Percentiles rank a stretch among this genome's conserved stretches.
These are phyloP conservation scores for Talaromyces ruber DNA, from an alignment of 495 filamentous ascomycete species.

Conservation along the genomic window DNA sequence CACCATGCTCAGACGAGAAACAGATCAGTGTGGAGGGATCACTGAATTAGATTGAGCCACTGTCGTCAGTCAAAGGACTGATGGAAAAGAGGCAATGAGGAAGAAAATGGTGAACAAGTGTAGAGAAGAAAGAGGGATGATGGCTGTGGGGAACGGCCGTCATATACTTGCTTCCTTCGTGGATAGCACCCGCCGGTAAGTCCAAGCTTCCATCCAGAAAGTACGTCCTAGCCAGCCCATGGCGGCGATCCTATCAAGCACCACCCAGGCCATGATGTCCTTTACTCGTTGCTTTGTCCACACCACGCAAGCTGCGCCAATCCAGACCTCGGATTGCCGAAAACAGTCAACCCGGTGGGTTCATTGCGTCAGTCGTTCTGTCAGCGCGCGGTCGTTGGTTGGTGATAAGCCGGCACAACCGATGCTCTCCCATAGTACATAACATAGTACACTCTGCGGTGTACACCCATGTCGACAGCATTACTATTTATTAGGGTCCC, in stretches of 20 bases:
- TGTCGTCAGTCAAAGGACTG: background rate
- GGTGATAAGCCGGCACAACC: background rate
- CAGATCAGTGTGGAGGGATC: background rate
- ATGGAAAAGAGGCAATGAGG: background rate
- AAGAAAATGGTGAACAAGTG: background rate
- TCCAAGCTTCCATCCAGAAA: no score
- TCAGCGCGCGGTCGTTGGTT: background rate
- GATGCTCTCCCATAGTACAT: background rate
- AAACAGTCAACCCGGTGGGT: conserved; percentile 1
- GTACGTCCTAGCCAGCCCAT: no score
- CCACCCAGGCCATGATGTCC: background rate
- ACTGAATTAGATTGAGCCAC: background rate
- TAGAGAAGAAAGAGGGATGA: background rate
- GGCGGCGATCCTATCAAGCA: background rate
- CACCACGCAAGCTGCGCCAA: background rate
- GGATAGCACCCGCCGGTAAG: no score
- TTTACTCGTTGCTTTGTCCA: background rate
- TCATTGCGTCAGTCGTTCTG: background rate
- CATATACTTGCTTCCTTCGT: background rate
- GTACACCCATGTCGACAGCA: no score
- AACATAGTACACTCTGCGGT: background rate
- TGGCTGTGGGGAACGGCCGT: background rate
- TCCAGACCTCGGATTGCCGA: background rate
- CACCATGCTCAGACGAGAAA: background rate
- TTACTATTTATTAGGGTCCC: no score